phyloP scores from a whole-genome alignment of 2,329 filamentous ascomycete genomes.

The Neopestalotiopsis rosae region DNA sequence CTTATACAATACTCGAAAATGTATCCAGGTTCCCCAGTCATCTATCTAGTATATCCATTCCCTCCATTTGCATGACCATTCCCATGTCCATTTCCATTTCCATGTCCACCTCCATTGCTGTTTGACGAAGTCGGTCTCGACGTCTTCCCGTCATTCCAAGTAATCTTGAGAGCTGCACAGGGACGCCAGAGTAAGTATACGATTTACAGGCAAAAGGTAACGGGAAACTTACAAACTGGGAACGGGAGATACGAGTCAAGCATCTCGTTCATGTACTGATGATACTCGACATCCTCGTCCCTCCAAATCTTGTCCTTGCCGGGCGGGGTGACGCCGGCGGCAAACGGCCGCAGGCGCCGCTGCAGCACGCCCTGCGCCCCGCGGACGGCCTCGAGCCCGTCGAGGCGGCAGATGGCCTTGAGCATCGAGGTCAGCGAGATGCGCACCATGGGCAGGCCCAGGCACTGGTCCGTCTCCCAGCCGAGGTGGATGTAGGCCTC shows the following conservation, averaged over 20 bases:
- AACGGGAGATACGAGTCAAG: neutral
- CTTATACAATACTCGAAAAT: no score
- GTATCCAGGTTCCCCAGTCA: neutral
- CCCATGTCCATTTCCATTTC: neutral
- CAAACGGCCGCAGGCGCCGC: conserved; percentile 14
- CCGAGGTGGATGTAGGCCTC: conserved; percentile 59
- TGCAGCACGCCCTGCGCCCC: conserved; percentile 31
- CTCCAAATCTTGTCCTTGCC: neutral
- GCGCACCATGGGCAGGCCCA: conserved; percentile 51
- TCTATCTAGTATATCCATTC: neutral
- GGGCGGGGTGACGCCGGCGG: neutral
- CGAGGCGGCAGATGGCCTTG: conserved; percentile 29
- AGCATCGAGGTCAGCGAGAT: conserved; percentile 28
- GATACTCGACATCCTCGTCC: neutral
- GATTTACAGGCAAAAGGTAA: neutral
- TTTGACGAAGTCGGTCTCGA: neutral
- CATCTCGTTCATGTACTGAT: conserved; percentile 7
- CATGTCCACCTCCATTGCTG: neutral
- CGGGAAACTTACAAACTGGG: neutral
- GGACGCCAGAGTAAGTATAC: neutral
- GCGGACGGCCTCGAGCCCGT: conserved; percentile 28
- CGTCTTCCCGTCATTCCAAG: neutral
- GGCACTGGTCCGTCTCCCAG: conserved; percentile 55
- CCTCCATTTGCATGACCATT: neutral
- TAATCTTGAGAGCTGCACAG: neutral